These are phyloP conservation scores for Scheffersomyces titani DNA, from an alignment of 1,139 yeast genomes.

Conservation along the genomic window DNA sequence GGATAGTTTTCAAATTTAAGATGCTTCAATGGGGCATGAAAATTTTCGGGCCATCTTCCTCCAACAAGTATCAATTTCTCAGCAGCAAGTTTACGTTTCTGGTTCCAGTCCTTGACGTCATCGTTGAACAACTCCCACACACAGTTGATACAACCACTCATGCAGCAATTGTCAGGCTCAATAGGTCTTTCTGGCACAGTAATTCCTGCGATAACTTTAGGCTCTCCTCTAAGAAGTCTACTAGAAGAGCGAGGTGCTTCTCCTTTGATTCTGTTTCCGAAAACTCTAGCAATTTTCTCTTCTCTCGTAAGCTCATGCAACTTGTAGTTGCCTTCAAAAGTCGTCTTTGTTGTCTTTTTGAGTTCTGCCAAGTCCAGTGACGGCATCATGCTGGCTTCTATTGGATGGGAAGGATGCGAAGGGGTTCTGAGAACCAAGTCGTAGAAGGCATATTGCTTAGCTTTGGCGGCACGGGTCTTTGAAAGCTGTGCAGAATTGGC, in stretches of 20 bases:
- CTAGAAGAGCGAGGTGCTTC: conserved; percentile 54
- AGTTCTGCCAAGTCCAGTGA: conserved; percentile 19
- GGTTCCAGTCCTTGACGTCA: conserved; percentile 82
- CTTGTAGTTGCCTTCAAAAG: conserved; percentile 51
- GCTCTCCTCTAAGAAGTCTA: conserved; percentile 43
- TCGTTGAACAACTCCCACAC: conserved; percentile 95
- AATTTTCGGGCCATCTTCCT: conserved; percentile 78
- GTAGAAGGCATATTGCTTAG: conserved; percentile 32
- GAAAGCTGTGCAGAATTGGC: not conserved
- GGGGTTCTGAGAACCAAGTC: conserved; percentile 40
- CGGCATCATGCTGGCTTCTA: conserved; percentile 32
- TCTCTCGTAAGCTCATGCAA: conserved; percentile 42
- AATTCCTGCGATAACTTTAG: conserved; percentile 64
- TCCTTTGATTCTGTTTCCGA: conserved; percentile 62
- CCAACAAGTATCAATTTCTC: conserved; percentile 45
- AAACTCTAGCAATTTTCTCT: conserved; percentile 50
- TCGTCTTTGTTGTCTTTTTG: conserved; percentile 21
- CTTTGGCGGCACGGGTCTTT: not conserved
- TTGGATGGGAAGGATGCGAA: conserved; percentile 32
- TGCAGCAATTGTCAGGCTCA: conserved; percentile 95
- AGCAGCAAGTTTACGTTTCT: conserved; percentile 61
- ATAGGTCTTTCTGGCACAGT: conserved; percentile 76
- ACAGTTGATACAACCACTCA: conserved; percentile 96
- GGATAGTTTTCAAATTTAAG: conserved; percentile 38
- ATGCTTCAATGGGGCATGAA: conserved; percentile 63